Evolutionary conservation across 805 yeast genomes (phyloP).

Genomic region (Hanseniaspora mollemarum): DNA sequence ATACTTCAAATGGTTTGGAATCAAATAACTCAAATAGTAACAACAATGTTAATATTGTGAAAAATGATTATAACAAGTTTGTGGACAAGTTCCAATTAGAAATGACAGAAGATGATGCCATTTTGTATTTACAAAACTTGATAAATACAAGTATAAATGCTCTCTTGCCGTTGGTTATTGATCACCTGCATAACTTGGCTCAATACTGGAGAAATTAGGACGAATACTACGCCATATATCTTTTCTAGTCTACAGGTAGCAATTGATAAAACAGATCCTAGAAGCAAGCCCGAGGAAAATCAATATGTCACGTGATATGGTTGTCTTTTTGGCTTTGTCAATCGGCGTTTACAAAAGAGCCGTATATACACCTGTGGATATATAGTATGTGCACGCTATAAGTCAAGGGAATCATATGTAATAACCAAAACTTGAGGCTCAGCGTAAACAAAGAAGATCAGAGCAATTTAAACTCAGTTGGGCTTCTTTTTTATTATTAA

Average conservation of each 20-base stretch:
- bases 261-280: too few species aligned
- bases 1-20: background rate
- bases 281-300: too few species aligned
- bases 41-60: background rate
- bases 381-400: too few species aligned
- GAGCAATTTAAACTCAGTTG: too few species aligned
- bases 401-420: too few species aligned
- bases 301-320: too few species aligned
- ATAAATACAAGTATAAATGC: conserved; percentile 93
- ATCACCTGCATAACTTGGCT: conserved; percentile 85
- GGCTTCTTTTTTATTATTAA: background rate
- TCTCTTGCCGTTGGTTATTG: conserved; percentile 86
- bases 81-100: conserved; percentile 89
- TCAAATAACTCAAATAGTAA: background rate
- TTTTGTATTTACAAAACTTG: conserved; percentile 81
- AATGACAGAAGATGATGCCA: conserved; percentile 92
- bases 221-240: background rate
- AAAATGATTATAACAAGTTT: conserved; percentile 36
- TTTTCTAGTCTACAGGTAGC: background rate
- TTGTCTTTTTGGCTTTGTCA: too few species aligned
- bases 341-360: too few species aligned
- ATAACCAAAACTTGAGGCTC: too few species aligned
- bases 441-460: too few species aligned
- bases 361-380: too few species aligned
- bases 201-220: conserved; percentile 94